Evolutionary conservation across 345 rosid species (phyloP), one percentile per base, ranked within the genome.

Genomic region (Ceriops decandra): DNA sequence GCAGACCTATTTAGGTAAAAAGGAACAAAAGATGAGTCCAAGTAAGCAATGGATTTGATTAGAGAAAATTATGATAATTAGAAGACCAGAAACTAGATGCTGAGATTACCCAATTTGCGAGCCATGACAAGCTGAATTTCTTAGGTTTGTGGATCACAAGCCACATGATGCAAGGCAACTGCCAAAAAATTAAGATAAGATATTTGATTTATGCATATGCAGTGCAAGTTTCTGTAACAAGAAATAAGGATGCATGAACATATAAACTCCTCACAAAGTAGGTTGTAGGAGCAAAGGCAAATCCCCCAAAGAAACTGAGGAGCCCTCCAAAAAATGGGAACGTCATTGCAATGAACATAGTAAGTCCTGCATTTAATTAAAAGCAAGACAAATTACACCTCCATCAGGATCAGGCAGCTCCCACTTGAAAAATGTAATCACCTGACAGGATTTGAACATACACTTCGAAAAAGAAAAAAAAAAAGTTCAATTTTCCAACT

Each of bases 141-240:
- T 72, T 84, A 28, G 95, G 95, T 68, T 90, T 90, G 83, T 67
- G 74, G 74, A 88, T 53, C 54, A 68, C 61, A 27, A 91, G 88
- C 92, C 92, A 91, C 15, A 91, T 85, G 70, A 88, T 80, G 88
- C 91, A 87, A 38, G 97, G 97, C 28, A 91, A 86, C 95, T 90
- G 82, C 77, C 77, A n/a, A 46, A 22, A 7, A 16, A 16, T 11
- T 1, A 46, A 7, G 24, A 7, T 54, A 21, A 54, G 58, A n/a
- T 22, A 8, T 8, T 54, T 54, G 49, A 13, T 42, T 13, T 42
- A 42, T 13, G 49, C 49, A 13, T 2, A 3, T 42, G 49, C 49
- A 42, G 1, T 54, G 28, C 28, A 54, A 10, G 27, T 54, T 54
- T 0, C 9, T 1, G 8, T 8, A 26, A 5, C 16, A 54, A 42